Evolutionary conservation across 1,284 basidiomycete species (phyloP), one percentile per base, ranked within the genome.

Genomic region (Salmacisia buchloeana): DNA sequence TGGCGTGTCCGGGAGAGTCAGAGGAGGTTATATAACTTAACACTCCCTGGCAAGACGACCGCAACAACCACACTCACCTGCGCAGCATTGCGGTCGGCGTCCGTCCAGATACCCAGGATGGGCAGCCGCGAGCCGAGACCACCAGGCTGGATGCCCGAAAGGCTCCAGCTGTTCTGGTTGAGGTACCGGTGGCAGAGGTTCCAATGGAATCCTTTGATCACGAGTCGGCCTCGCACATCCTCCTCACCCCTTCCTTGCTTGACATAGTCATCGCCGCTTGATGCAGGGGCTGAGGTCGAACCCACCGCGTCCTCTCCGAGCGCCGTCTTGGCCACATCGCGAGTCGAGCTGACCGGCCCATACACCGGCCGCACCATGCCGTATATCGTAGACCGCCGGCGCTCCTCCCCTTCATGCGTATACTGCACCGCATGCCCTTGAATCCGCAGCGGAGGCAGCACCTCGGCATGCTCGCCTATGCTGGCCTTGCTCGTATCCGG

Each of bases 121-220:
- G 46, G 46, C 21, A 49, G 46, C 23, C 46, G 46, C 23, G 23
- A 27, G 21, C 46, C 46, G 21, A 49, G 46, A 25, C 46, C 46
- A 12, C 46, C 46, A 49, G 46, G 46, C 25, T 49, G 46, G 18
- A 49, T 31, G 4, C 46, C 46, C 15, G 46, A 49, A 3, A 49
- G 25, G 27, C 46, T 49, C 46, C 46, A 49, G 15, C 15, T 27
- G 21, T 49, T 49, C 6, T 3, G 4, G 21, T 31, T 49, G 3
- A 31, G 25, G 46, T 49, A 49, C 27, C 46, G 10, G 29, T 49
- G 46, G 23, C 21, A 25, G 21, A 49, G 46, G 18, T 49, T 49
- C 46, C 46, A 49, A 25, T 49, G 46, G 18, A 27, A 49, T 3
- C 46, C 46, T 49, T 49, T 49, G 46, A 49, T 49, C 9, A 49